Evolutionary conservation across 176 grass and related monocot species (phyloP), one percentile per base, ranked within the genome.

Genomic region (Aegilops bicornis): DNA sequence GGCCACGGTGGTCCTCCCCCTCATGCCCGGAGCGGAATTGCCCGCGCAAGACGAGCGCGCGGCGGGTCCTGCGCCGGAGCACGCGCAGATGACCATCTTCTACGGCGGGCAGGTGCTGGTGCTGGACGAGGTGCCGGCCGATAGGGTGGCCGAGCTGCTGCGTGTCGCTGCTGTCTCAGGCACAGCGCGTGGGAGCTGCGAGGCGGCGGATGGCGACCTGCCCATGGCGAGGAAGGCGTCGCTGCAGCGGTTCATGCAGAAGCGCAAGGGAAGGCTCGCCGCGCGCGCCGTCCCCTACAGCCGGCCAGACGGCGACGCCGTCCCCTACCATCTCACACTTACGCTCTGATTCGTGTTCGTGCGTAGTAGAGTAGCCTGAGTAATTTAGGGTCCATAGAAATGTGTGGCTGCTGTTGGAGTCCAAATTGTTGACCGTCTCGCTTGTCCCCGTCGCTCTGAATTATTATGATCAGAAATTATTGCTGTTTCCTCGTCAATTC

Each of bases 21-120:
- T 89, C 58, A 74, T 89, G 67, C 76, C 82, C 43, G 82, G 77
- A 14, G 76, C 82, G 1, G 68, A 85, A 19, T 59, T 86, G 64
- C 35, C 30, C 2, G 19, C 6, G n/a, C 9, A 25, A 22, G 75
- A 58, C 4, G 58, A 75, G 42, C 66, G 14, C 7, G 7, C 62
- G 3, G 36, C 3, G 66, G 11, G 8, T 6, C 27, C 13, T 7
- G 1, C 35, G 3, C 33, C 69, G 10, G 69, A 2, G 5, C 20
- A 1, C 32, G 73, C 77, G 20, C 91, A 79, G 70, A 32, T 93
- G 64, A 87, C 95, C 22, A 97, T 97, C 80, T 87, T 91, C 70
- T 97, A 93, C 42, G 89, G 82, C 32, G 91, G 84, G 0, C 85
- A 75, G 15, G 60, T 66, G 63, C 6, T 76, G 42, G 64, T 86